phyloP scores from a whole-genome alignment of 2,329 filamentous ascomycete species.

The Macroventuria anomochaeta region DNA sequence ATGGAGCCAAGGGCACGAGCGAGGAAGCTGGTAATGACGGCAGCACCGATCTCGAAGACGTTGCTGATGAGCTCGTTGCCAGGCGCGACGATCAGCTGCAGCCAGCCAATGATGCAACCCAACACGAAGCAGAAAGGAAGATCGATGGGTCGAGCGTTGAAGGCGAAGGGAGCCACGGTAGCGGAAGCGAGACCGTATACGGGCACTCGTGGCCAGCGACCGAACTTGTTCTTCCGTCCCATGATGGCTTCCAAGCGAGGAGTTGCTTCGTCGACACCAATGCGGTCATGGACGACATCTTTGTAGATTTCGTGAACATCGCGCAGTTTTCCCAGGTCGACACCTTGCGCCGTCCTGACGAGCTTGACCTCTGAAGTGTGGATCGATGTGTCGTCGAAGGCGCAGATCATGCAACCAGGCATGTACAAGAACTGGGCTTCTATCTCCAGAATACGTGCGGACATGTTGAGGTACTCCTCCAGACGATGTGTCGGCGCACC shows the following conservation, averaged over 20 bases:
- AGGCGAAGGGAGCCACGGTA: slow-evolving; percentile 80
- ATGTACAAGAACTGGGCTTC: slow-evolving; percentile 90
- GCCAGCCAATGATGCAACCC: slow-evolving; percentile 73
- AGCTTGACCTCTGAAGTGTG: slow-evolving; percentile 84
- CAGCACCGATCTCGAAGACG: slow-evolving; percentile 58
- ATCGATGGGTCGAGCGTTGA: slow-evolving; percentile 77
- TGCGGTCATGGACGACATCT: slow-evolving; percentile 78
- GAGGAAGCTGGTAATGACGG: slow-evolving; percentile 58
- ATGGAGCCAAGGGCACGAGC: slow-evolving; percentile 59
- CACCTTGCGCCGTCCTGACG: slow-evolving; percentile 70
- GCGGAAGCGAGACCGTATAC: slow-evolving; percentile 79
- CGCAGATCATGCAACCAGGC: slow-evolving; percentile 92
- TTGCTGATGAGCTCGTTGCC: slow-evolving; percentile 72
- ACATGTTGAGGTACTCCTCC: slow-evolving; percentile 92
- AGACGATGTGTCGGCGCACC: slow-evolving; percentile 90
- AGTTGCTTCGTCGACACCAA: slow-evolving; percentile 74
- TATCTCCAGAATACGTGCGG: slow-evolving; percentile 84
- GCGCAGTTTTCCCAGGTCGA: slow-evolving; percentile 75
- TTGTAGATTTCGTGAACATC: slow-evolving; percentile 82
- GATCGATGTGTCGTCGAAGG: slow-evolving; percentile 76
- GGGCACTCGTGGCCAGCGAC: slow-evolving; percentile 59
- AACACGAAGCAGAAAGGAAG: slow-evolving; percentile 78
- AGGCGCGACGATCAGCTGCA: slow-evolving; percentile 78
- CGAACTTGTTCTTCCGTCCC: slow-evolving; percentile 62
- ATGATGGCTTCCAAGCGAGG: slow-evolving; percentile 68